These are phyloP conservation scores for Ganoderma meredithae DNA, from an alignment of 1,284 basidiomycete species.

Conservation along the genomic window DNA sequence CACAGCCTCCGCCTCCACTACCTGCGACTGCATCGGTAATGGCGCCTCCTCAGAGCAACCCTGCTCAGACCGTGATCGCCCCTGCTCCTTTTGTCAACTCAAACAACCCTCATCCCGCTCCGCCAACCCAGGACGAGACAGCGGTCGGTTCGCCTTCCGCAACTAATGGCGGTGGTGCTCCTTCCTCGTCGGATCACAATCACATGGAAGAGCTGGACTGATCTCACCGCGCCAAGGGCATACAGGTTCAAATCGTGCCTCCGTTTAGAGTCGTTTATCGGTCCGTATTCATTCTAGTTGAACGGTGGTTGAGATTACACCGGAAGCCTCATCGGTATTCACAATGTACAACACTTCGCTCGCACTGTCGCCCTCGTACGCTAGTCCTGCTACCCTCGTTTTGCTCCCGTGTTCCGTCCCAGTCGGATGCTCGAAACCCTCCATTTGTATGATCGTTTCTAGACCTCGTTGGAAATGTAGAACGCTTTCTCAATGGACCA, in stretches of 20 bases:
- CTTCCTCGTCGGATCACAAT: neutral
- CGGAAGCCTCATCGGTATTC: neutral
- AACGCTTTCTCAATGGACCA: neutral
- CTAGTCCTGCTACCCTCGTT: neutral
- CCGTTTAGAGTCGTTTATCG: constrained; percentile 1
- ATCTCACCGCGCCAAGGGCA: neutral
- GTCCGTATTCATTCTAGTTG: neutral
- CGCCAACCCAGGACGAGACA: neutral
- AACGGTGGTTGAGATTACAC: neutral
- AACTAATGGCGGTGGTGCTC: neutral
- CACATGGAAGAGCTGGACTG: neutral
- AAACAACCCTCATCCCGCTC: neutral
- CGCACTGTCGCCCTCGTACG: neutral
- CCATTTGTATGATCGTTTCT: neutral
- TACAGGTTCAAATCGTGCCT: neutral
- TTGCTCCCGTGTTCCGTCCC: neutral
- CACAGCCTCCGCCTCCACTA: neutral
- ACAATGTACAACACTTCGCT: constrained; percentile 6
- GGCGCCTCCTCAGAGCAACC: neutral
- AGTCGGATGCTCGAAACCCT: neutral
- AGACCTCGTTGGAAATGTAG: neutral
- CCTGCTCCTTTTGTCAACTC: neutral
- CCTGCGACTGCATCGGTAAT: neutral
- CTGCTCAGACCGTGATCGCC: neutral
- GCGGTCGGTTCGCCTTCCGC: neutral